Evolutionary conservation across 192 early-diverging fungal species (phyloP), one percentile per base, ranked within the genome.

Genomic region (Coemansia sp.): DNA sequence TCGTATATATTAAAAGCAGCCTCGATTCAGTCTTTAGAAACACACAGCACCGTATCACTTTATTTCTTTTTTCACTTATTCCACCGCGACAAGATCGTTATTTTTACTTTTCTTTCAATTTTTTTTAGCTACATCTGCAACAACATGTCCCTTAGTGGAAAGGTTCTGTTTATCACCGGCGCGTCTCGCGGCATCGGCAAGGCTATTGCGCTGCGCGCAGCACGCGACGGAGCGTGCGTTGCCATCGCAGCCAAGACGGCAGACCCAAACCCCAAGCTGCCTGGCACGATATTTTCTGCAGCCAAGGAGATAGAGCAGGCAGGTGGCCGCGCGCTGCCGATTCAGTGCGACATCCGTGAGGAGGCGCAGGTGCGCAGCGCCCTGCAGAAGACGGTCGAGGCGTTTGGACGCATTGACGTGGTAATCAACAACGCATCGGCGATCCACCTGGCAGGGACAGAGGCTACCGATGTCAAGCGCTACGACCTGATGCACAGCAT

Each of bases 331-430:
- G 92, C 90, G 7, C 84, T 95, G 38, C 86, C 92, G 1, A 76
- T 95, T 37, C 76, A 90, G 55, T 95, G 94, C 81, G 92, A 95
- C 66, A 93, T 95, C 74, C 89, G 92, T 61, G 87, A 88, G 65
- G 92, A 94, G 73, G 87, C 86, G 36, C 88, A 91, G 65, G 89
- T 95, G 55, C 58, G 86, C 66, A 66, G 61, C 8, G 94, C 91
- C 4, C 87, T 95, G 36, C 74, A 87, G 8, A 66, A 88, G 72
- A 88, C 90, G 1, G 90, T 89, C 1, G 71, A 75, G 39, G 73
- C 75, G 48, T 95, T 95, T 82, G 91, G 91, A 11, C 87, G 90
- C 34, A 88, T 95, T 65, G 93, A 95, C 70, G 92, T 95, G 62
- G 80, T 95, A 11, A 80, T 93, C 82, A 95, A 93, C 81, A 88